A percentile compares a stretch with the other conserved stretches of the same genome.
Conservation (phyloP, 2,329 filamentous ascomycete species). For the Talaromyces sp. region DNA sequence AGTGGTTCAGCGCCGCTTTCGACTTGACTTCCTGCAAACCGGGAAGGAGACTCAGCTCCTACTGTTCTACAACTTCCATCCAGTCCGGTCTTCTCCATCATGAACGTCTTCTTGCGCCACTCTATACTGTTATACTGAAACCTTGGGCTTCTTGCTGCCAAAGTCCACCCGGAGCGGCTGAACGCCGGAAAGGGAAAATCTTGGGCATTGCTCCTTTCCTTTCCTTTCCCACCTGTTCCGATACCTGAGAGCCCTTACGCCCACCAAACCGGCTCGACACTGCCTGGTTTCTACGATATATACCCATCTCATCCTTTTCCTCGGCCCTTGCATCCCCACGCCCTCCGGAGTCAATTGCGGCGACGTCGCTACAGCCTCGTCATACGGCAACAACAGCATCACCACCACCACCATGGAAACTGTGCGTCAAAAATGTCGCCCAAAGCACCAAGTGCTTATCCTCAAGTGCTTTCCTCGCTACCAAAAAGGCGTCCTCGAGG, state of each 20-base stretch:
- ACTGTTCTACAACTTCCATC: not conserved
- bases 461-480: conserved; percentile 95
- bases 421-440: conserved; percentile 65
- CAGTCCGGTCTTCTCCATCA: not conserved
- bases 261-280: not conserved
- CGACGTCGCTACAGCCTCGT: not conserved
- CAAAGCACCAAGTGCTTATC: conserved; percentile 94
- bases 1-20: not conserved
- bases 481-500: conserved; percentile 85
- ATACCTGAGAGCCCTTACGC: not conserved
- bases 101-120: not conserved
- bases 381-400: not conserved
- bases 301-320: not conserved
- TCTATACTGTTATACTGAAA: not conserved
- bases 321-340: not conserved
- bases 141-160: not conserved
- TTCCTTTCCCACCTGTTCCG: not conserved
- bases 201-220: conserved; percentile 1
- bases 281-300: not conserved
- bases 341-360: not conserved
- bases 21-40: not conserved
- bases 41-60: not conserved
- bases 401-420: conserved; percentile 50
- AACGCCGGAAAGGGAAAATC: not conserved
- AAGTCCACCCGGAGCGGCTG: not conserved